Percentiles rank a stretch among this genome's conserved stretches.
phyloP scores from a whole-genome alignment of 495 filamentous ascomycete genomes.

The Tuber aestivum region DNA sequence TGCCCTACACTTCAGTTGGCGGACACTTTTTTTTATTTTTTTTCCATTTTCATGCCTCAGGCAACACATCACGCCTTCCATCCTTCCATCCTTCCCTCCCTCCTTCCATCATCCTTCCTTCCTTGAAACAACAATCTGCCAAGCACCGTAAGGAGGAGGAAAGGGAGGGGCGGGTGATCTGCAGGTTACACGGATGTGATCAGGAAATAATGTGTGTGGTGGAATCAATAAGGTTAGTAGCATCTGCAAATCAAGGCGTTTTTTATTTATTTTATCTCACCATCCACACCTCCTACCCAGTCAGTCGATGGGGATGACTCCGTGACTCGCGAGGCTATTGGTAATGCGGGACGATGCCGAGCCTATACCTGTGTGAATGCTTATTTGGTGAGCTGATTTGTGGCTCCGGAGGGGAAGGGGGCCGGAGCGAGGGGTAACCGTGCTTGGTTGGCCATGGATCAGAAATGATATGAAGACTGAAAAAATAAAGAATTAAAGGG shows the following conservation, averaged over 20 bases:
- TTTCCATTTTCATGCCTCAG: neutral
- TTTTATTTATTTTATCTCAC: neutral
- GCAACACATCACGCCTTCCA: neutral
- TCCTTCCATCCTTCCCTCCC: too few relatives aligned
- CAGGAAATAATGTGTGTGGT: neutral
- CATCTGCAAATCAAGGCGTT: neutral
- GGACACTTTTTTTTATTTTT: neutral
- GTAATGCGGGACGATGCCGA: neutral
- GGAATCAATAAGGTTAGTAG: slow-evolving; percentile 1
- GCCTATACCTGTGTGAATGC: neutral
- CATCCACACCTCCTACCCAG: neutral
- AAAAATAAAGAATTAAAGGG: neutral
- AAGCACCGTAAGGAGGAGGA: neutral
- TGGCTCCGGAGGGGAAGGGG: neutral
- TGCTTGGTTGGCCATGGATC: neutral
- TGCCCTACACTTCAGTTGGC: neutral
- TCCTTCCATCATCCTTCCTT: too few relatives aligned
- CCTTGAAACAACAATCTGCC: neutral
- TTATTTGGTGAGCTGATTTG: neutral
- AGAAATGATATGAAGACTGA: neutral
- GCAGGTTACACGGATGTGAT: neutral
- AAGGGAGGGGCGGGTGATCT: slow-evolving; percentile 6
- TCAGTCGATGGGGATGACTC: neutral
- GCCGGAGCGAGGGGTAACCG: neutral
- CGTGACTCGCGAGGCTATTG: neutral